These are phyloP conservation scores for Rhodotorula babjevae DNA, from an alignment of 768 basidiomycete genomes.

Conservation along the genomic window DNA sequence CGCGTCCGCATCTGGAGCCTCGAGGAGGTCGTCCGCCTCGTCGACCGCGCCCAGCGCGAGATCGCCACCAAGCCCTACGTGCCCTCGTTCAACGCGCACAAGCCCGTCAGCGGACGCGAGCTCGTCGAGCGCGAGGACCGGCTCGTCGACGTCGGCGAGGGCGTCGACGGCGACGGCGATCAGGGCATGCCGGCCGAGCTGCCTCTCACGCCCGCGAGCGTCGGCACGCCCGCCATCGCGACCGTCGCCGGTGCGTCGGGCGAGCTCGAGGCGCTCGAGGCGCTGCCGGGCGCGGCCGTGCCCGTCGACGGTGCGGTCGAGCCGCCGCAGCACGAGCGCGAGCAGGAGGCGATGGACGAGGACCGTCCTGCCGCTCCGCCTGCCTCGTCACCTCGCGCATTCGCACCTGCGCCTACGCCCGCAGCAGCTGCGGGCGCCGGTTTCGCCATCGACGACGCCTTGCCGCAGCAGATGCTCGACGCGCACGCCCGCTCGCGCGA, in stretches of 20 bases:
- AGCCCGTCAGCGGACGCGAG: neutral
- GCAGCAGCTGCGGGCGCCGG: neutral
- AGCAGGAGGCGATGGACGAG: too few relatives aligned
- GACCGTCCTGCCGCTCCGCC: too few relatives aligned
- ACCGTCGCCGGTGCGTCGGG: neutral
- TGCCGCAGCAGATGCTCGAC: neutral
- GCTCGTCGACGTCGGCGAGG: neutral
- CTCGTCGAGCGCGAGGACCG: neutral
- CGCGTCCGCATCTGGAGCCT: slow-evolving; percentile 21
- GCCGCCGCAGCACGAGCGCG: too few relatives aligned
- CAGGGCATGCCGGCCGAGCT: neutral
- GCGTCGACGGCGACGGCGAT: neutral
- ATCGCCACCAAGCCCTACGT: slow-evolving; percentile 17
- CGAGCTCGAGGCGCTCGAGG: neutral
- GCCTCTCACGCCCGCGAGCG: neutral
- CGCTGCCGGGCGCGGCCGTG: neutral
- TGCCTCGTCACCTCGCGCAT: too few relatives aligned
- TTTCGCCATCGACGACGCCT: neutral
- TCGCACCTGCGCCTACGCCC: too few relatives aligned
- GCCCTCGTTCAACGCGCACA: neutral
- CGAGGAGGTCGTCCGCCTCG: slow-evolving; percentile 20
- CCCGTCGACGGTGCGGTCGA: too few relatives aligned
- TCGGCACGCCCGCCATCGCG: too few relatives aligned
- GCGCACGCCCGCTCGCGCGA: neutral
- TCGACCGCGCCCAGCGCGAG: slow-evolving; percentile 17